A percentile compares a stretch with the other conserved stretches of the same genome.
phyloP scores from a whole-genome alignment of 2,329 filamentous ascomycete species.

The Fusarium floridanum region DNA sequence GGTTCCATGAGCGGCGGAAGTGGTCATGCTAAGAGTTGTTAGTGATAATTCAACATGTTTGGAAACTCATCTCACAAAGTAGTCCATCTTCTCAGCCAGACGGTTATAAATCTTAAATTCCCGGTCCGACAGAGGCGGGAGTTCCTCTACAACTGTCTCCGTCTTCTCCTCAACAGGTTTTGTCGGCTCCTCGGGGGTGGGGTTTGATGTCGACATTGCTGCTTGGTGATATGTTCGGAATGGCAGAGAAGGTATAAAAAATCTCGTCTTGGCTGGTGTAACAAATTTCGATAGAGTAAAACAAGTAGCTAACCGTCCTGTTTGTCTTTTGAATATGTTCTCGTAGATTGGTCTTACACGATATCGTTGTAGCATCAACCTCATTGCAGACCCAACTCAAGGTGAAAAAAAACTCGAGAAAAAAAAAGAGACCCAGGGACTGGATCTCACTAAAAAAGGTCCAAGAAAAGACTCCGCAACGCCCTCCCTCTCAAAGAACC shows the following conservation, averaged over 20 bases:
- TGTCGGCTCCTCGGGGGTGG: slow-evolving; percentile 11
- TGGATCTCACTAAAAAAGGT: slow-evolving; percentile 20
- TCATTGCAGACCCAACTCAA: slow-evolving; percentile 31
- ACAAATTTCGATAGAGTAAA: neutral
- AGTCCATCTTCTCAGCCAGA: slow-evolving; percentile 81
- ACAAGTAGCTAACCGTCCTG: neutral
- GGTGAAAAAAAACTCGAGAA: neutral
- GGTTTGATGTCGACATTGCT: slow-evolving; percentile 34
- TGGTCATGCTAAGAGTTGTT: slow-evolving; percentile 72
- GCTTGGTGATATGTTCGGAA: slow-evolving; percentile 4
- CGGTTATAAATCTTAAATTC: slow-evolving; percentile 80
- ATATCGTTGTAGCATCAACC: slow-evolving; percentile 16
- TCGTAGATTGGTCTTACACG: slow-evolving; percentile 11
- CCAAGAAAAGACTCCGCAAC: neutral
- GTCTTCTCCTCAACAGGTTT: slow-evolving; percentile 22
- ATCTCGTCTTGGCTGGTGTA: neutral
- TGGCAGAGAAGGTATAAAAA: neutral
- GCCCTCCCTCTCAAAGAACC: slow-evolving; percentile 17
- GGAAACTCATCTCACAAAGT: slow-evolving; percentile 65
- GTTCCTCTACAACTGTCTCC: slow-evolving; percentile 38
- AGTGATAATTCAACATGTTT: neutral
- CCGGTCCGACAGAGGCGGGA: slow-evolving; percentile 73
- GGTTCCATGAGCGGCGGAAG: slow-evolving; percentile 81
- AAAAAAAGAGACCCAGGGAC: neutral
- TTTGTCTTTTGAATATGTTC: slow-evolving; percentile 9